A percentile compares a stretch with the other conserved stretches of the same genome.
These are phyloP conservation scores for Begonia loranthoides DNA, from an alignment of 306 rosid species.

Conservation along the genomic window DNA sequence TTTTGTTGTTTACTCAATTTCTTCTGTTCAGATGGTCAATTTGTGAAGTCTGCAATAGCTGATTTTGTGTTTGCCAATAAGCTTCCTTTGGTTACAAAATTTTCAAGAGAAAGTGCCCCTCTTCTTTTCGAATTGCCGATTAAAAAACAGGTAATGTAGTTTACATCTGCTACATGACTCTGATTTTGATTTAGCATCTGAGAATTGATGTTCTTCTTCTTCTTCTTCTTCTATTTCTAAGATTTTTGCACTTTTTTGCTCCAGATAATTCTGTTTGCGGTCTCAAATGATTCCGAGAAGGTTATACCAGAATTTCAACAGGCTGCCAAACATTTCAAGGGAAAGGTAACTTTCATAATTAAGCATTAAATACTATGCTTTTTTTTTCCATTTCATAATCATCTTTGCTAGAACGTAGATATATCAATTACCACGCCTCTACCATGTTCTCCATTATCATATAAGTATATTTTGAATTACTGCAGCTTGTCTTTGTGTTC, in stretches of 20 bases:
- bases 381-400: too few relatives aligned
- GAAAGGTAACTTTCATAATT: constrained; percentile 45
- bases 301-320: constrained; percentile 56
- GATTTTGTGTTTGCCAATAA: constrained; percentile 76
- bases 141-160: constrained; percentile 69
- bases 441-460: too few relatives aligned
- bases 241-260: constrained; percentile 7
- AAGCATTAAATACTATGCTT: too few relatives aligned
- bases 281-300: constrained; percentile 59
- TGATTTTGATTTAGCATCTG: too few relatives aligned
- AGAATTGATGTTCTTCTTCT: too few relatives aligned
- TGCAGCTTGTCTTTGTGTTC: constrained; percentile 78
- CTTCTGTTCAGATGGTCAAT: constrained; percentile 51
- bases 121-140: constrained; percentile 69
- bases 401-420: too few relatives aligned
- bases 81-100: constrained; percentile 74
- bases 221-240: too few relatives aligned
- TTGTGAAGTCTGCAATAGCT: constrained; percentile 49
- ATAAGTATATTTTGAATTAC: too few relatives aligned
- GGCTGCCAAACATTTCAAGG: constrained; percentile 75
- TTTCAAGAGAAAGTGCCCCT: constrained; percentile 85
- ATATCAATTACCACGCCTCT: too few relatives aligned
- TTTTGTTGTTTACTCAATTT: constrained; percentile 5
- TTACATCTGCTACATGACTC: neutral
- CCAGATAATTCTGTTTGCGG: constrained; percentile 67